These are phyloP conservation scores for Eimeria sp. DNA, from an alignment of 169 alveolate species.

Conservation along the genomic window DNA sequence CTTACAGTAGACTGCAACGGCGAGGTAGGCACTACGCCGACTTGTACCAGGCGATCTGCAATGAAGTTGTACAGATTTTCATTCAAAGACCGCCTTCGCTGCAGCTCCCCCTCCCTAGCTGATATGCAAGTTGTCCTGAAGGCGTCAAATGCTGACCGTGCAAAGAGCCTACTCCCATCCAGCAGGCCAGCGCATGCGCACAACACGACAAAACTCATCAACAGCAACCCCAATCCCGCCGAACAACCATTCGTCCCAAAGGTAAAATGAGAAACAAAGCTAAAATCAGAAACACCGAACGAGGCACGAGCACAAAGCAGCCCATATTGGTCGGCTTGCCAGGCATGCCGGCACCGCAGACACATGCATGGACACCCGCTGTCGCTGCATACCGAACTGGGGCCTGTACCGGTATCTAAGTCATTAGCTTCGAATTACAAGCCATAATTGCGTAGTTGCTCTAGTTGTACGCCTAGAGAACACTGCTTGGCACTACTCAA, in stretches of 20 bases:
- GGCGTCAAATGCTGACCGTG: constrained; percentile 63
- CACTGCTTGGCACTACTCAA: background rate
- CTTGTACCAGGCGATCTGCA: constrained; percentile 40
- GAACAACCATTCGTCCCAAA: no score
- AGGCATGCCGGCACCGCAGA: background rate
- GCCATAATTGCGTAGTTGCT: background rate
- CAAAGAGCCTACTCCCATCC: constrained; percentile 9
- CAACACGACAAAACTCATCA: background rate
- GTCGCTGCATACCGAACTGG: background rate
- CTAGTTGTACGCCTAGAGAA: background rate
- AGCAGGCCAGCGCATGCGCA: background rate
- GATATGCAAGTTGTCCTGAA: constrained; percentile 56
- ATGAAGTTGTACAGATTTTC: constrained; percentile 68
- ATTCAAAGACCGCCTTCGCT: constrained; percentile 42
- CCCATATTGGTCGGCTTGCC: background rate
- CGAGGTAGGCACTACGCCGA: constrained; percentile 50
- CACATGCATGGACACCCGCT: background rate
- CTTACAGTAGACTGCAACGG: background rate
- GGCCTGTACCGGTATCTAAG: background rate
- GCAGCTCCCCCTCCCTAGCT: constrained; percentile 45
- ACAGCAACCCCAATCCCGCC: background rate
- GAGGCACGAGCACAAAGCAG: background rate
- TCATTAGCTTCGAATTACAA: background rate
- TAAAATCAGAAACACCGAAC: background rate
- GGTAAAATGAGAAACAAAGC: background rate